phyloP scores from a whole-genome alignment of 2,329 filamentous ascomycete genomes.

The Emericellopsis atlantica region DNA sequence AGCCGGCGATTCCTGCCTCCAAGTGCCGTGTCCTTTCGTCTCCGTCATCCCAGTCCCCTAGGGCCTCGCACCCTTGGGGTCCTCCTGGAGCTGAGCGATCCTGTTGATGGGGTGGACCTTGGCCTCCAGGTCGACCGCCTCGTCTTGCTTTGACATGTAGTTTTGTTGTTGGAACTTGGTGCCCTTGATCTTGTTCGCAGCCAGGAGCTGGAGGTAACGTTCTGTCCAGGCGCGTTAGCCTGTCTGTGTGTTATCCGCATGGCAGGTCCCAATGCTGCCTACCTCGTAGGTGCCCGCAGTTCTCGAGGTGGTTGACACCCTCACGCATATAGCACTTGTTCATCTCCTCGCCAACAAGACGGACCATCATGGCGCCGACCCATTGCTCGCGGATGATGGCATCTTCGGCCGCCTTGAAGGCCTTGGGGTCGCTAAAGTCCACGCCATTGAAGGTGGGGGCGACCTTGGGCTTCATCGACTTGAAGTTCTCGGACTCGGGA shows the following conservation, averaged over 20 bases:
- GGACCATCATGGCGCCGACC: conserved; percentile 82
- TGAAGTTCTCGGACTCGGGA: conserved; percentile 69
- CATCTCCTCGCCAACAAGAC: conserved; percentile 70
- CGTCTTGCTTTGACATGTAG: conserved; percentile 45
- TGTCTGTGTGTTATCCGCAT: conserved; percentile 1
- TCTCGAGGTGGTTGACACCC: conserved; percentile 80
- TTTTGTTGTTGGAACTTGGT: conserved; percentile 73
- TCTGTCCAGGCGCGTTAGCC: conserved; percentile 32
- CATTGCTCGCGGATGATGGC: conserved; percentile 76
- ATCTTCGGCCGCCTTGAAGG: conserved; percentile 73
- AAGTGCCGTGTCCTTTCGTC: background rate
- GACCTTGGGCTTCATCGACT: conserved; percentile 73
- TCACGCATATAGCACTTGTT: conserved; percentile 76
- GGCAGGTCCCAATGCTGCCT: conserved; percentile 21
- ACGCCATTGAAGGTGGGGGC: conserved; percentile 76
- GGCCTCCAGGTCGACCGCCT: conserved; percentile 22
- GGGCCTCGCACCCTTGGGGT: conserved; percentile 2
- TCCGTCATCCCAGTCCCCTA: background rate
- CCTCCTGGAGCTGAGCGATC: conserved; percentile 23
- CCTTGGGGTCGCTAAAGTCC: conserved; percentile 72
- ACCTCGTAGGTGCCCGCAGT: conserved; percentile 75
- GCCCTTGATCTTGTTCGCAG: conserved; percentile 64
- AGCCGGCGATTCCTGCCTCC: background rate
- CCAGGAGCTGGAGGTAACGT: conserved; percentile 66
- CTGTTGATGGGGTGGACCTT: conserved; percentile 26